Base-by-base conservation (phyloP, 805 yeast genomes). In the Yarrowia yakushimensis region DNA sequence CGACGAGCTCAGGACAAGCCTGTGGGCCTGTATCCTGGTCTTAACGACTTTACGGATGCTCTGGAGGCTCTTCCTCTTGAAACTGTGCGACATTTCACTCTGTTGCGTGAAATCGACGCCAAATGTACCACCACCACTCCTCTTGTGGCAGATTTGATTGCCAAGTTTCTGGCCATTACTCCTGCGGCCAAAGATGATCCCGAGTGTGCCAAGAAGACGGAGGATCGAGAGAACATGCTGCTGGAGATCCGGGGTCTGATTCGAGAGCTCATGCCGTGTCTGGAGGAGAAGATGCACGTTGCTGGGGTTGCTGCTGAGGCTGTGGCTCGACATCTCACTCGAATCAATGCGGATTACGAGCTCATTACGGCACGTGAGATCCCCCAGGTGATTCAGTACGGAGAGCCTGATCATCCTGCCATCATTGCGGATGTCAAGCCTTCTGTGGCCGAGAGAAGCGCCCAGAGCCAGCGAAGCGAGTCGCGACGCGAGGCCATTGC, bases 211-310 rank as follows among this genome's bases (percentile, higher is more conserved):
- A 48, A 31, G 12, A 34, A 52, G n/a, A 64, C 65, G 18, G 71
- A 68, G n/a, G 64, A 67, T 46, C 69, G 74, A 15, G 72, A 72
- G 62, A 61, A 68, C 62, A 64, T 69, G 31, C 71, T 72, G 42
- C 66, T 70, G 23, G 74, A 72, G 37, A 77, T 83, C 30, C 78
- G 80, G 31, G 67, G 68, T 15, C 67, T 78, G 33, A 77, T 84
- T 18, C 77, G 79, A 66, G 96, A 89, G 63, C 79, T 93, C 63
- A 84, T 93, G 78, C 97, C 98, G 0, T 89, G 97, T 65, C 75
- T 93, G 62, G 98, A 93, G 72, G 97, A 94, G 72, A 94, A 94
- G 74, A 90, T 94, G 96, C 97, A 93, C 73, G 97, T 94, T 42
- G 93, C 97, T 4, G 86, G 93, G 1, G 86, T 90, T 39, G 97